These are phyloP conservation scores for Xerocomus cyaneibrunnescens DNA, from an alignment of 1,284 basidiomycete genomes.

Conservation along the genomic window DNA sequence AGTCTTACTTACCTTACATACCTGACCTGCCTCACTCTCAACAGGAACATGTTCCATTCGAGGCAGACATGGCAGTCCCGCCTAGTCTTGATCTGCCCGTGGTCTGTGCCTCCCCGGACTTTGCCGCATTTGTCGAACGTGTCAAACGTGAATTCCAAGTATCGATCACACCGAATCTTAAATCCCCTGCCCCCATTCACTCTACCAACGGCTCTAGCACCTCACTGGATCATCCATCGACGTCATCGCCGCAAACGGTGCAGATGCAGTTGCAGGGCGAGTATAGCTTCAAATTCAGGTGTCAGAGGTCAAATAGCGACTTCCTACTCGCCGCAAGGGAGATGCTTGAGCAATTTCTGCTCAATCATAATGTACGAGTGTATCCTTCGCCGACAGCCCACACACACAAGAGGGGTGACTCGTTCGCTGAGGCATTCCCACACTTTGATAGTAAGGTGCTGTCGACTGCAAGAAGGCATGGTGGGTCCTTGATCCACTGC, in stretches of 20 bases:
- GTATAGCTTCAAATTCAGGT: conserved; percentile 93
- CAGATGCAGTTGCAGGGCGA: conserved; percentile 58
- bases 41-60: conserved; percentile 95
- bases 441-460: conserved; percentile 96
- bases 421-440: conserved; percentile 93
- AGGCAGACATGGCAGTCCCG: conserved; percentile 92
- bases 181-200: conserved; percentile 41
- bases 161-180: conserved; percentile 77
- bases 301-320: conserved; percentile 92
- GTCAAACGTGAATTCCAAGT: conserved; percentile 95
- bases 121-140: conserved; percentile 79
- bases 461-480: conserved; percentile 70
- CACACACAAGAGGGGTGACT: conserved; percentile 82
- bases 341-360: conserved; percentile 89
- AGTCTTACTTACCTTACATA: conserved; percentile 27
- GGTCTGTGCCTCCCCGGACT: conserved; percentile 77
- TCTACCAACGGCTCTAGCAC: conserved; percentile 32
- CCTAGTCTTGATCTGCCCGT: conserved; percentile 76
- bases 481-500: conserved; percentile 38
- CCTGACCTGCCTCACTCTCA: conserved; percentile 15
- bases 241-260: conserved; percentile 29
- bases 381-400: conserved; percentile 73
- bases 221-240: conserved; percentile 28
- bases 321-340: conserved; percentile 88
- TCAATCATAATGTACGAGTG: conserved; percentile 79